Conservation (phyloP, 2,329 filamentous ascomycete species). For the Geosmithia flava region DNA sequence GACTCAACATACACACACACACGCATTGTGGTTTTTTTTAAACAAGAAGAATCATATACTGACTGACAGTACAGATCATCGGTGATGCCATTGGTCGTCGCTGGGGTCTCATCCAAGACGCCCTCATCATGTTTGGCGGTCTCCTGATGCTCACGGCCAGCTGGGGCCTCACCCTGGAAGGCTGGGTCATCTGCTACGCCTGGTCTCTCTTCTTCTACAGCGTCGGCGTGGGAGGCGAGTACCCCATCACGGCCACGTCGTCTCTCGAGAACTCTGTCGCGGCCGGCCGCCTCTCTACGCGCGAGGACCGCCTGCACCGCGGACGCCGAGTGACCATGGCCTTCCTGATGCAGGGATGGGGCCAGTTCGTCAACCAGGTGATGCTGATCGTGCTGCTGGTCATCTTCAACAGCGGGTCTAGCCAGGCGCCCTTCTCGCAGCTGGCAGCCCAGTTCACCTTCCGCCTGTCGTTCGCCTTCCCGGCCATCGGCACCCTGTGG, state of each 20-base stretch:
- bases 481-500: constrained; percentile 84
- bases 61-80: constrained; percentile 28
- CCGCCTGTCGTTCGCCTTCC: constrained; percentile 84
- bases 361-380: constrained; percentile 88
- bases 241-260: constrained; percentile 91
- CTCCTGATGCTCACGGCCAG: constrained; percentile 82
- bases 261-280: constrained; percentile 86
- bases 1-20: not conserved
- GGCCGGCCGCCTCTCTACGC: constrained; percentile 78
- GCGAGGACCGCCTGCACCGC: constrained; percentile 87
- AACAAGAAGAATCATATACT: not conserved
- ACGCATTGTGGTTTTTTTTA: no score
- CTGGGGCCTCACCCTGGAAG: constrained; percentile 78
- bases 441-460: constrained; percentile 81
- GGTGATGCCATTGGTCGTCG: constrained; percentile 75
- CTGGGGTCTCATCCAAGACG: constrained; percentile 93
- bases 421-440: constrained; percentile 64
- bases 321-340: constrained; percentile 91
- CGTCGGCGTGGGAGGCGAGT: constrained; percentile 68
- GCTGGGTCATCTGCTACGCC: constrained; percentile 95
- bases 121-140: constrained; percentile 84
- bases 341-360: constrained; percentile 98
- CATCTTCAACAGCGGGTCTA: constrained; percentile 71
- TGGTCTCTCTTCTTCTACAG: constrained; percentile 78
- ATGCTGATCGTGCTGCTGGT: constrained; percentile 76